These are phyloP conservation scores for Prunus davidiana DNA, from an alignment of 306 rosid species.

Conservation along the genomic window DNA sequence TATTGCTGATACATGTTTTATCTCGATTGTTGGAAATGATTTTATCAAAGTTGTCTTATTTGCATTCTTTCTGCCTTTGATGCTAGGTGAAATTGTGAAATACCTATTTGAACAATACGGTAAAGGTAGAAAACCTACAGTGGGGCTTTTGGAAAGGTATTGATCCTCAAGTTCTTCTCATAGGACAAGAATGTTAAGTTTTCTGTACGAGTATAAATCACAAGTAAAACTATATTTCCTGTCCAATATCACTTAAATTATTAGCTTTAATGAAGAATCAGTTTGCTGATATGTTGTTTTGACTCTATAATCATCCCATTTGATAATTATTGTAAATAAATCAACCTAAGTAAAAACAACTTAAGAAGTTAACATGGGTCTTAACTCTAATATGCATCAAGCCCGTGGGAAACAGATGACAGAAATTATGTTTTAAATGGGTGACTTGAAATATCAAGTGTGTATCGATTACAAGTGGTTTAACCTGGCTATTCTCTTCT, in stretches of 20 bases:
- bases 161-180: constrained; percentile 13
- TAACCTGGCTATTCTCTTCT: background rate
- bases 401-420: no score
- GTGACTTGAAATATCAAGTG: no score
- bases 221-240: constrained; percentile 9
- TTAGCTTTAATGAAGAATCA: no score
- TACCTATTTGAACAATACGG: constrained; percentile 78
- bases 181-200: background rate
- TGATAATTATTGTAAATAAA: no score
- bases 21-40: background rate
- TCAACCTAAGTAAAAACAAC: no score
- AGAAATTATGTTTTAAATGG: no score
- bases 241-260: background rate
- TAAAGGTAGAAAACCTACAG: constrained; percentile 66
- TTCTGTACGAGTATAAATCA: background rate
- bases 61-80: constrained; percentile 21
- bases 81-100: constrained; percentile 78
- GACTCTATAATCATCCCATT: no score
- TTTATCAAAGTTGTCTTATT: constrained; percentile 9
- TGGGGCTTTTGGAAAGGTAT: constrained; percentile 80
- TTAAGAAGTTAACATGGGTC: no score
- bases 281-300: no score
- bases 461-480: no score
- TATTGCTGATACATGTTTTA: background rate
- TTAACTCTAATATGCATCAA: no score